These are phyloP conservation scores for Gracilaria domingensis DNA, from an alignment of 23 red algal species.

Conservation along the genomic window DNA sequence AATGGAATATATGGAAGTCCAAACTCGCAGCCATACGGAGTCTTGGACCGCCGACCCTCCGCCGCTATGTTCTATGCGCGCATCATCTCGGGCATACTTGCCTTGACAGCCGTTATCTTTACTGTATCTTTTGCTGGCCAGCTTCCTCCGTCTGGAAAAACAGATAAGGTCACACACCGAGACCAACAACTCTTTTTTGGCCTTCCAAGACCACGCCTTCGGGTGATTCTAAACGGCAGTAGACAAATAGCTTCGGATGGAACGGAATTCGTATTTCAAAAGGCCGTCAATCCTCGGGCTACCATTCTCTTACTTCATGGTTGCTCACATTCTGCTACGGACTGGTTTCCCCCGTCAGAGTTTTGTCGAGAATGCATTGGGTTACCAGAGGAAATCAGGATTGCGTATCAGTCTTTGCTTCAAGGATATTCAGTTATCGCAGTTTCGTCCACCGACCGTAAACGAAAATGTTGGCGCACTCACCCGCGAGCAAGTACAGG, in stretches of 20 bases:
- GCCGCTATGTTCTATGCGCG: slow-evolving; percentile 54
- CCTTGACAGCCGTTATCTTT: slow-evolving; percentile 46
- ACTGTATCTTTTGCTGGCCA: slow-evolving; percentile 29
- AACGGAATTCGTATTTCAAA: slow-evolving; percentile 53
- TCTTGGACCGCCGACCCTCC: slow-evolving; percentile 41
- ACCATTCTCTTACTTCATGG: slow-evolving; percentile 62
- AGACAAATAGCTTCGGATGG: slow-evolving; percentile 28
- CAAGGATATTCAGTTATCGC: slow-evolving; percentile 47
- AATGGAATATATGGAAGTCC: neutral
- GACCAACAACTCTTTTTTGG: neutral
- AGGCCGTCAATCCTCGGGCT: neutral
- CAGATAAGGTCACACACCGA: neutral
- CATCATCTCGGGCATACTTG: slow-evolving; percentile 38
- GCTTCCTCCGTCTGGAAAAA: neutral
- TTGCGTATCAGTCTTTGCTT: slow-evolving; percentile 11
- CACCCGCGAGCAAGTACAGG: slow-evolving; percentile 12
- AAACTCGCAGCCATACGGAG: slow-evolving; percentile 22
- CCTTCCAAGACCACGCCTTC: neutral
- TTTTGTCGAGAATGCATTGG: slow-evolving; percentile 57
- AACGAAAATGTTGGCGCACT: slow-evolving; percentile 61
- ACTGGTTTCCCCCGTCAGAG: slow-evolving; percentile 29
- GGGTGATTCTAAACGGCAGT: slow-evolving; percentile 15
- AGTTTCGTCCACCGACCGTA: slow-evolving; percentile 64
- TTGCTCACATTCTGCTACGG: slow-evolving; percentile 63
- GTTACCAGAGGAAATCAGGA: slow-evolving; percentile 40